Evolutionary conservation across 1,284 basidiomycete genomes (phyloP), one percentile per base, ranked within the genome.

Genomic region (Cryptococcus neoformans): DNA sequence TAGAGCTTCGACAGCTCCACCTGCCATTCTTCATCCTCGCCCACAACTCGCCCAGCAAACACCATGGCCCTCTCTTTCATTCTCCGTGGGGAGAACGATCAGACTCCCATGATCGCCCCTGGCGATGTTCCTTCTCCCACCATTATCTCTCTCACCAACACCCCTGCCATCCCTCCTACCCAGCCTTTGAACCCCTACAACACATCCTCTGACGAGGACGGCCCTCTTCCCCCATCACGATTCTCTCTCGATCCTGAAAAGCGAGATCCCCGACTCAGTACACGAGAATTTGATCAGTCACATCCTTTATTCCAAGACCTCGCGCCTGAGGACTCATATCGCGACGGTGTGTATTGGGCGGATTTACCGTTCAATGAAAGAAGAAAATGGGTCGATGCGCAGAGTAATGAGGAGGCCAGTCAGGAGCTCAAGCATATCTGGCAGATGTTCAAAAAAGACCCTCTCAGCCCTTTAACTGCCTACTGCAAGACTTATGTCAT

Each of bases 401-500:
- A 82, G 67, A 63, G 66, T 49, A 80, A 78, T 60, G 68, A 59
- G 9, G 81, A 82, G 67, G 64, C 76, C 11, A 69, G 66, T 50
- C 72, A 80, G 45, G 82, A 83, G 69, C 62, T 80, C 47, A 58
- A 54, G 34, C 66, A 72, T 49, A 66, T 83, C 46, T 75, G 80
- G 52, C 36, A 61, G 36, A 81, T 82, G 80, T 79, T 81, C 74
- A 82, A 82, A 70, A 65, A 66, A 53, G 81, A 82, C 63, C 76
- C 76, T 2, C 57, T 78, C 7, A 75, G 73, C 36, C 81, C 81
- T 9, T 44, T 82, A 38, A 56, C 59, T 9, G 72, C 74, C 41
- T 83, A 83, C 75, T 81, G 70, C 58, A 54, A 56, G 54, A 76
- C 78, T 66, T 83, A 82, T 62, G 80, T 82, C 49, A 66, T 81